Evolutionary conservation across 345 rosid species (phyloP).

Genomic region (Punica granatum): DNA sequence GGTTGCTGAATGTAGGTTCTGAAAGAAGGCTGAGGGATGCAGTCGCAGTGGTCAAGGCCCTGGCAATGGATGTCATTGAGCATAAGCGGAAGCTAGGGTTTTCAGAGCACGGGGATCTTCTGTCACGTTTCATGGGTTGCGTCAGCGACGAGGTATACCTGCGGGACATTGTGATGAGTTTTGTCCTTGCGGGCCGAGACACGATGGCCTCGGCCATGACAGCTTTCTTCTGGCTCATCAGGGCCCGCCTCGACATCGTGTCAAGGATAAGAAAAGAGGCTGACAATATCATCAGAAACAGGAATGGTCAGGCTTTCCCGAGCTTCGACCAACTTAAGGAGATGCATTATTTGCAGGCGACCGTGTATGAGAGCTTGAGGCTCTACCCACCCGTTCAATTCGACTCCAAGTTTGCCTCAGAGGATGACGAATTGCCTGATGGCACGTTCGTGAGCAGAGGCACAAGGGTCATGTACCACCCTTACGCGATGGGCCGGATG

Average conservation of each 20-base stretch:
- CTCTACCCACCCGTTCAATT: constrained; percentile 48
- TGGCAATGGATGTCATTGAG: constrained; percentile 35
- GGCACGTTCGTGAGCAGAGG: constrained; percentile 51
- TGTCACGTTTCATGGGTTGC: constrained; percentile 51
- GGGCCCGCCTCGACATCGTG: constrained; percentile 24
- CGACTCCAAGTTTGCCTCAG: constrained; percentile 38
- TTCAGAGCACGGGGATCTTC: constrained; percentile 32
- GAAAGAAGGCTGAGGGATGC: constrained; percentile 48
- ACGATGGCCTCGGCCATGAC: constrained; percentile 46
- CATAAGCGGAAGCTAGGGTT: constrained; percentile 29
- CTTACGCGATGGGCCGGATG: constrained; percentile 76
- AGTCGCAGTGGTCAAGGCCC: constrained; percentile 28
- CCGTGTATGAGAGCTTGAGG: constrained; percentile 39
- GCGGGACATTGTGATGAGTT: constrained; percentile 58
- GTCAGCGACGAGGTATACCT: constrained; percentile 29
- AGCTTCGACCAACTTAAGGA: constrained; percentile 26
- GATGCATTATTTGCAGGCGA: constrained; percentile 37
- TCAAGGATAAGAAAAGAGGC: constrained; percentile 27
- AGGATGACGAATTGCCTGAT: constrained; percentile 41
- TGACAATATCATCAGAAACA: constrained; percentile 14
- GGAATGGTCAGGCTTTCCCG: constrained; percentile 14
- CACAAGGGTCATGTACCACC: constrained; percentile 62
- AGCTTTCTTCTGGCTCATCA: constrained; percentile 36
- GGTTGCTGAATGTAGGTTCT: constrained; percentile 39
- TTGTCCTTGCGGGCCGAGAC: constrained; percentile 56